phyloP scores from a whole-genome alignment of 768 basidiomycete genomes.

The Termitomyces eurrhizus region DNA sequence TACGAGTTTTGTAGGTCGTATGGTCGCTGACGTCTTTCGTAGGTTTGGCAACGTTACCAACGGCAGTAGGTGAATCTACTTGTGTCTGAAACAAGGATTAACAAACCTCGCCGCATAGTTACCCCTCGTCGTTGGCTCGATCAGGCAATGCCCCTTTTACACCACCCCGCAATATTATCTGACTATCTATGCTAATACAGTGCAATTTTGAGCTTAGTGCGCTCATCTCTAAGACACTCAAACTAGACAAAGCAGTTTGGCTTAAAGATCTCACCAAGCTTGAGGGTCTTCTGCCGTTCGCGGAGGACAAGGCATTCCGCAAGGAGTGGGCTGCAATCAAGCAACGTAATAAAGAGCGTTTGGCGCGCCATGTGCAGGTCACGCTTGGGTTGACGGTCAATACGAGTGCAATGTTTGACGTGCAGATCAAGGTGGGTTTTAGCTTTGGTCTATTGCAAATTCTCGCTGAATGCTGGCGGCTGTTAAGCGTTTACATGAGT shows the following conservation, averaged over 20 bases:
- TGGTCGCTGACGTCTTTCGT: neutral
- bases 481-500: conserved; percentile 82
- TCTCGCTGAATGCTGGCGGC: neutral
- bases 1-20: neutral
- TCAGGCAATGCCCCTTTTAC: conserved; percentile 38
- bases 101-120: conserved; percentile 35
- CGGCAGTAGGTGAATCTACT: conserved; percentile 59
- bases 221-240: conserved; percentile 82
- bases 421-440: conserved; percentile 73
- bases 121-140: conserved; percentile 94
- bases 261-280: conserved; percentile 80
- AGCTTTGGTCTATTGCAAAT: neutral
- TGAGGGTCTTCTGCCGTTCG: conserved; percentile 67
- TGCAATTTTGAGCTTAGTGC: conserved; percentile 87
- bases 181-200: conserved; percentile 25
- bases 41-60: conserved; percentile 92
- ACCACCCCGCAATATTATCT: neutral
- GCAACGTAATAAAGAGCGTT: conserved; percentile 85
- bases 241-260: conserved; percentile 74
- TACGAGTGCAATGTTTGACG: conserved; percentile 80
- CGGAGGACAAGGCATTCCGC: conserved; percentile 73
- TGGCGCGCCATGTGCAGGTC: conserved; percentile 70
- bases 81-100: neutral
- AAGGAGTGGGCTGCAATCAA: conserved; percentile 82
- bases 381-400: conserved; percentile 71